Conservation (phyloP, 129 eudicot genomes). For the Artemisia annua region DNA sequence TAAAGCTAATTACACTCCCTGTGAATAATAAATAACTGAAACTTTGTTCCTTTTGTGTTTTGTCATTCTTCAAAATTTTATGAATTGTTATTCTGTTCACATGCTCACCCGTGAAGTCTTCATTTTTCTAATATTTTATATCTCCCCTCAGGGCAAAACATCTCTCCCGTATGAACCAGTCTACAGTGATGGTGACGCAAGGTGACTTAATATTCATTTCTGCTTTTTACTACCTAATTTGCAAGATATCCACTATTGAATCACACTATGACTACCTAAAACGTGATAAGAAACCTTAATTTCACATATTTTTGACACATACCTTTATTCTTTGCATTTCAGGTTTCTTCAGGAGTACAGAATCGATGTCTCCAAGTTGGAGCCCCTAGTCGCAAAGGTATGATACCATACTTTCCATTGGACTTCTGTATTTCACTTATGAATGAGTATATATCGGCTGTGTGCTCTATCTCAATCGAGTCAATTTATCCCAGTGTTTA, state of each 20-base stretch:
- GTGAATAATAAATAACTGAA: no score
- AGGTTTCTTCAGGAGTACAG: slow-evolving; percentile 83
- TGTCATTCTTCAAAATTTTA: no score
- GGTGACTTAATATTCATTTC: slow-evolving; percentile 38
- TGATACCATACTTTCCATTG: slow-evolving; percentile 4
- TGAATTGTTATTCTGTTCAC: no score
- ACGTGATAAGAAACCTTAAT: background rate
- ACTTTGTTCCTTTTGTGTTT: no score
- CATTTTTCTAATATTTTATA: slow-evolving; percentile 12
- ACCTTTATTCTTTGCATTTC: slow-evolving; percentile 19
- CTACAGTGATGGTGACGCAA: slow-evolving; percentile 84
- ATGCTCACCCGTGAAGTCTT: background rate
- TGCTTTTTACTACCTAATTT: background rate
- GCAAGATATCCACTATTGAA: background rate
- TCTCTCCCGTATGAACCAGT: slow-evolving; percentile 87
- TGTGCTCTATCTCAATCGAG: background rate
- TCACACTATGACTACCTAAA: background rate
- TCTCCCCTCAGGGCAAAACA: slow-evolving; percentile 65
- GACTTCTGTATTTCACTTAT: background rate
- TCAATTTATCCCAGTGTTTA: background rate
- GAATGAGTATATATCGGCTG: background rate
- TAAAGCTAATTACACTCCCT: no score
- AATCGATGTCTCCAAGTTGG: slow-evolving; percentile 86
- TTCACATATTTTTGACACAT: background rate
- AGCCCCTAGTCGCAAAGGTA: slow-evolving; percentile 98